Base-by-base conservation (phyloP, 371 early-diverging fungal genomes). In the Basidiobolus meristosporus region DNA sequence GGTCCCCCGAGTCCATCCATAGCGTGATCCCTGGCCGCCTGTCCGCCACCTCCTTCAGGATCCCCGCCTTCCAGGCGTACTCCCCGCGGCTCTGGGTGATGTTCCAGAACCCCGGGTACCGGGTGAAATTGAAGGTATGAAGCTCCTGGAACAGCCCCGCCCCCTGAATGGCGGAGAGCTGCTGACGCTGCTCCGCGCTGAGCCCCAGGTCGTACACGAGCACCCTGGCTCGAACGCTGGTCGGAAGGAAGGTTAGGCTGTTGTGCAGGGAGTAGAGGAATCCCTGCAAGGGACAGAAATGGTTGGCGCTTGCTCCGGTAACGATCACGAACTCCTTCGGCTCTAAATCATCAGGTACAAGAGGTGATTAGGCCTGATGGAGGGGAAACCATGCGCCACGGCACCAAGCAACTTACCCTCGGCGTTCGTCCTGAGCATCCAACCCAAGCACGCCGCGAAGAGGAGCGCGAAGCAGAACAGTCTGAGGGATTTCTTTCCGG, bases 61-160 rank as follows among this genome's bases (percentile, higher is more conserved):
- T 70, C 7, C 75, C 75, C 1, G 69, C 61, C 41, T 74, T 74
- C 75, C 75, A 74, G 6, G 60, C 75, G 30, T 74, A 74, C 44
- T 74, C 69, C 28, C 75, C 75, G 9, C 66, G 59, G 14, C 57
- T 57, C 29, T 63, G 49, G 6, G 52, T 59, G 16, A 74, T 64
- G 43, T 74, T 58, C 75, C 75, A 74, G 30, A 74, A 74, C 16
- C 48, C 46, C 1, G 75, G 75, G 38, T 74, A 71, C 7, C 52
- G 43, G 2, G 55, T 44, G 36, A 63, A 70, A 29, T 74, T 62
- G 41, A 74, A 70, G 1, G 41, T 47, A 15, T 50, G 45, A 12
- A 68, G 46, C 15, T 70, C 62, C 20, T 67, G 64, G 5, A 71
- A 56, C 36, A 34, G 58, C 10, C 50, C 47, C 16, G 43, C 41